Evolutionary conservation across 495 filamentous ascomycete species (phyloP).

Genomic region (Trichoderma reesei): DNA sequence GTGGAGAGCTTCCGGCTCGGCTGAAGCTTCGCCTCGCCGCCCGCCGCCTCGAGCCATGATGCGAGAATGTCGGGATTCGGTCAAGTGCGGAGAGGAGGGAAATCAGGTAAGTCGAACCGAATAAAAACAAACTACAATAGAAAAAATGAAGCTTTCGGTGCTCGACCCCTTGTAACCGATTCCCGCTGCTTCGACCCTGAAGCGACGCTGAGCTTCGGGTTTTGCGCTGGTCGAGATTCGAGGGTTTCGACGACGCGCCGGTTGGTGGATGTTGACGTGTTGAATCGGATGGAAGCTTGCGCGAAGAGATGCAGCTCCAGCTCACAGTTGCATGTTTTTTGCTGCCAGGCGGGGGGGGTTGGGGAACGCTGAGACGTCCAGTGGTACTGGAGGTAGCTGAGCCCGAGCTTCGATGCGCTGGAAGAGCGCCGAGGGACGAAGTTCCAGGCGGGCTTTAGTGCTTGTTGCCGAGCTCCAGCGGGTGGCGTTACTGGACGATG

Average conservation of each 20-base stretch:
- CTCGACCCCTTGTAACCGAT: neutral
- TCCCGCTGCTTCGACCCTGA: neutral
- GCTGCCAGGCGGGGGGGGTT: neutral
- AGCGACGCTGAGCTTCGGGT: neutral
- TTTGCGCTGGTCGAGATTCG: neutral
- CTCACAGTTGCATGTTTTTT: too few relatives aligned
- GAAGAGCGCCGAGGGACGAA: neutral
- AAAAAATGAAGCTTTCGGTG: neutral
- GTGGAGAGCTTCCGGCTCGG: constrained; percentile 23
- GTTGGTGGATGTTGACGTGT: constrained; percentile 3
- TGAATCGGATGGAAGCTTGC: neutral
- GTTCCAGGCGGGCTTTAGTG: neutral
- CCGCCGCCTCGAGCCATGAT: constrained; percentile 6
- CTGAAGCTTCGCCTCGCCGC: neutral
- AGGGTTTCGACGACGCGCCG: neutral
- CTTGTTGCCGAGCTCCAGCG: neutral
- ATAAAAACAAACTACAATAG: neutral
- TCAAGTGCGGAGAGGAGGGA: neutral
- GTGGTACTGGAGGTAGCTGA: neutral
- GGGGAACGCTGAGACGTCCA: neutral
- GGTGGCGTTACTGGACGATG: neutral
- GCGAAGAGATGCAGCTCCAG: neutral
- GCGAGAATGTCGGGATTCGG: neutral
- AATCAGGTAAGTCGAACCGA: neutral
- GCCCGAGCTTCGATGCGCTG: neutral